phyloP scores from a whole-genome alignment of 2,329 filamentous ascomycete genomes.

The Colletotrichum tropicicola region DNA sequence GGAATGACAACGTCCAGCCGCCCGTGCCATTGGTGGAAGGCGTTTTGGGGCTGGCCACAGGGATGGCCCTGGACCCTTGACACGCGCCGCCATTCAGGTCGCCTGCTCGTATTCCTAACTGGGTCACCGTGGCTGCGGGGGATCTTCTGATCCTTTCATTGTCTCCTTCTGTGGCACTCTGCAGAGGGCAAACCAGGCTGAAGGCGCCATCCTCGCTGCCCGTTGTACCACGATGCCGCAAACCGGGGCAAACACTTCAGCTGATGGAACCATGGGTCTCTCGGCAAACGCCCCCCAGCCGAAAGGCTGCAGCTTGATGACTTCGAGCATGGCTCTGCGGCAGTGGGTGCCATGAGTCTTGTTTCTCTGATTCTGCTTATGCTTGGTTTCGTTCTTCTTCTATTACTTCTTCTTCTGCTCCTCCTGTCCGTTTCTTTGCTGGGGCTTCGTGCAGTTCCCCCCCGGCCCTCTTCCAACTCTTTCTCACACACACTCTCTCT shows the following conservation, averaged over 20 bases:
- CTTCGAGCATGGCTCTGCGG: no score
- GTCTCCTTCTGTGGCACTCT: background rate
- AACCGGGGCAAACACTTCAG: background rate
- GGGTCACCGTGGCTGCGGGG: background rate
- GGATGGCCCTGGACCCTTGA: background rate
- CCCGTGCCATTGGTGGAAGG: background rate
- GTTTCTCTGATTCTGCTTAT: no score
- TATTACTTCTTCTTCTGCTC: no score
- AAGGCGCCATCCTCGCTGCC: no score
- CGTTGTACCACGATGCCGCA: background rate
- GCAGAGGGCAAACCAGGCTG: background rate
- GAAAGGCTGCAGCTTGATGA: no score
- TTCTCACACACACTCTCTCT: no score
- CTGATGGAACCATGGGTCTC: background rate
- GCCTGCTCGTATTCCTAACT: conserved; percentile 14
- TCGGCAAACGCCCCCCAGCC: no score
- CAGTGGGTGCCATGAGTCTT: no score
- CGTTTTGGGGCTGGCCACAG: background rate
- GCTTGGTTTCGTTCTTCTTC: no score
- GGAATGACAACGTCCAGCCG: background rate
- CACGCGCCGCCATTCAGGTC: background rate
- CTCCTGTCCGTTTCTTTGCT: no score
- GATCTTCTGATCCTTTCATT: background rate
- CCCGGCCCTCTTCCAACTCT: no score
- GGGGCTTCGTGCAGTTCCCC: no score